Percentiles rank a stretch among this genome's conserved stretches.
phyloP scores from a whole-genome alignment of 768 basidiomycete genomes.

The Trametes maxima region DNA sequence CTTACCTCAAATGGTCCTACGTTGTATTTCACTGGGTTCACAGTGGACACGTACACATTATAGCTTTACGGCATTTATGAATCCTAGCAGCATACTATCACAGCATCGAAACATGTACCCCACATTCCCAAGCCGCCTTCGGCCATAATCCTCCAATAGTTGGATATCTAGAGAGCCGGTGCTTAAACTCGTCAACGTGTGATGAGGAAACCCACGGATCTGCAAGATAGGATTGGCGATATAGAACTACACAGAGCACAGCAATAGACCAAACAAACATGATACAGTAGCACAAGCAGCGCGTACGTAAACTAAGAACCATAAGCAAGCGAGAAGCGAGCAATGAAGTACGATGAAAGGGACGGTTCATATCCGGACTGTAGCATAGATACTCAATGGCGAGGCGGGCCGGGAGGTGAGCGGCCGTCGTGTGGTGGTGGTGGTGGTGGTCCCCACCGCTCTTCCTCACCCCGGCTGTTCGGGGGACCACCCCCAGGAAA shows the following conservation, averaged over 20 bases:
- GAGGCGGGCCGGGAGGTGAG: conserved; percentile 15
- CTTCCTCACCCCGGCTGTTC: conserved; percentile 14
- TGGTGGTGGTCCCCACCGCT: conserved; percentile 13
- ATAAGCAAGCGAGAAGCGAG: background rate
- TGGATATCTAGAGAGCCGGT: background rate
- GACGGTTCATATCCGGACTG: background rate
- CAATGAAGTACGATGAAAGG: background rate
- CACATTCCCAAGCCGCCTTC: background rate
- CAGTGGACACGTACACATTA: background rate
- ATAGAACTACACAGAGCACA: conserved; percentile 23
- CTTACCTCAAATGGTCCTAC: background rate
- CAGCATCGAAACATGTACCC: background rate
- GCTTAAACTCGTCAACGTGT: background rate
- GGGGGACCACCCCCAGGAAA: conserved; percentile 8
- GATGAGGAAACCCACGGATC: background rate
- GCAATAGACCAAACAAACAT: conserved; percentile 18
- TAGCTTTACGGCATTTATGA: conserved; percentile 5
- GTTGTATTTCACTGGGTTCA: background rate
- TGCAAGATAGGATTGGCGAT: conserved; percentile 10
- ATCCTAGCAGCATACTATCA: conserved; percentile 5
- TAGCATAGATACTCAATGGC: background rate
- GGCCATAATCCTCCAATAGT: background rate
- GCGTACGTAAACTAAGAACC: conserved; percentile 6
- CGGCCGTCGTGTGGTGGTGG: conserved; percentile 7
- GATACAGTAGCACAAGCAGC: conserved; percentile 23